Conservation (phyloP, 2,329 filamentous ascomycete species). For the Cercospora zeae-maydis region DNA sequence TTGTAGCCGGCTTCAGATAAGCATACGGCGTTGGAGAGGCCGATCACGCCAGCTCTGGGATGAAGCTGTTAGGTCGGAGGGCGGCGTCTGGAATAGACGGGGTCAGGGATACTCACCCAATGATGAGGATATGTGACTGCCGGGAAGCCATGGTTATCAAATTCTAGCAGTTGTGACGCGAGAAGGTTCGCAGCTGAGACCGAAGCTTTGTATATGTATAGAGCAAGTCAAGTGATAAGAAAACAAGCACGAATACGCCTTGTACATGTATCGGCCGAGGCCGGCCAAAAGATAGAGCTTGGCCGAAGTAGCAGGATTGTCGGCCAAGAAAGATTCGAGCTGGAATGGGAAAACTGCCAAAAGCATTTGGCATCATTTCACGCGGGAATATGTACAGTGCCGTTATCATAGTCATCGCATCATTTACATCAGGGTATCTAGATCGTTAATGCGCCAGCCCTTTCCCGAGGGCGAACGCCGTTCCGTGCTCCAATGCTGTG, state of each 20-base stretch:
- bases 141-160: conserved; percentile 5
- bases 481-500: background rate
- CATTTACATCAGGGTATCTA: conserved; percentile 10
- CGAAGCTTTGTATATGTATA: too few relatives aligned
- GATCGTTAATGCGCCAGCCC: conserved; percentile 6
- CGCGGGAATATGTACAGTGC: conserved; percentile 4
- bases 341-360: background rate
- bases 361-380: background rate
- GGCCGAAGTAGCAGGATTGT: conserved; percentile 7
- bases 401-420: conserved; percentile 4
- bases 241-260: background rate
- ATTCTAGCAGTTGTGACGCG: too few relatives aligned
- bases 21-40: conserved; percentile 45
- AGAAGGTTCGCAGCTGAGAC: too few relatives aligned
- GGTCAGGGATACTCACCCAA: conserved; percentile 17
- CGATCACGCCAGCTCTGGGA: conserved; percentile 46
- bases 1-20: conserved; percentile 42
- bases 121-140: conserved; percentile 19
- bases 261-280: background rate
- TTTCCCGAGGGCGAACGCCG: conserved; percentile 5
- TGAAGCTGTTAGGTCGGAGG: background rate
- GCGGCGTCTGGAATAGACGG: too few relatives aligned
- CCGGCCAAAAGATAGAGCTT: conserved; percentile 7
- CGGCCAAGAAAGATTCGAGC: background rate
- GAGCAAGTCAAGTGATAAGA: too few relatives aligned